Percentiles rank a stretch among this genome's conserved stretches.
phyloP scores from a whole-genome alignment of 129 eudicot species.

The Smallanthus sonchifolius region DNA sequence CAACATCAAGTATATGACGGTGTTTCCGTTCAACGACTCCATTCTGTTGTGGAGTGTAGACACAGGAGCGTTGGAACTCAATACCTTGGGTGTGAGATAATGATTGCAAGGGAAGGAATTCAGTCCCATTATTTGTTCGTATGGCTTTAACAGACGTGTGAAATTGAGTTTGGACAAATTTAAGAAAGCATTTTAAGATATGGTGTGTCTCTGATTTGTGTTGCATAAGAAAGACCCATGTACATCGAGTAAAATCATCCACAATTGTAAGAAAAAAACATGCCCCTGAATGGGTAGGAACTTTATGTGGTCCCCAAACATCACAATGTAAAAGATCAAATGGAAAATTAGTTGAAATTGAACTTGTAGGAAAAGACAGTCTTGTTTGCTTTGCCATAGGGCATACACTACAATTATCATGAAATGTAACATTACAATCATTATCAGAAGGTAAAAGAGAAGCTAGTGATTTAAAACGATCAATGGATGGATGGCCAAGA shows the following conservation, averaged over 20 bases:
- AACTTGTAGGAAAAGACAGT: neutral
- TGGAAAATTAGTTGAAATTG: neutral
- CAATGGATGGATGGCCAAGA: too few species aligned
- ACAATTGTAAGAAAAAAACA: neutral
- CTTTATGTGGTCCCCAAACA: neutral
- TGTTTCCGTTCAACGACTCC: too few species aligned
- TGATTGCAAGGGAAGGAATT: neutral
- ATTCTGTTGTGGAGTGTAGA: neutral
- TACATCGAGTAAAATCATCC: neutral
- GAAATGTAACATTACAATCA: too few species aligned
- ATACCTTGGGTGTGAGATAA: neutral
- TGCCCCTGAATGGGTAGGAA: neutral
- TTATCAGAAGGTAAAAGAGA: too few species aligned
- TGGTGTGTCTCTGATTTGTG: neutral
- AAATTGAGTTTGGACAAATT: neutral
- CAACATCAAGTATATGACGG: neutral
- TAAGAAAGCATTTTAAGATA: too few species aligned
- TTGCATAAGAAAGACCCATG: neutral
- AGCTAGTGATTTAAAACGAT: too few species aligned
- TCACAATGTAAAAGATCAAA: neutral
- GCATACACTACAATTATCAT: neutral
- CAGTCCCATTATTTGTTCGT: neutral
- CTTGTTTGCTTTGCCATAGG: neutral
- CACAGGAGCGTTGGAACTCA: neutral
- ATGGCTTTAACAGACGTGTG: neutral